Evolutionary conservation across 805 yeast species (phyloP), one percentile per base, ranked within the genome.

Genomic region (Lachancea thermotolerans): DNA sequence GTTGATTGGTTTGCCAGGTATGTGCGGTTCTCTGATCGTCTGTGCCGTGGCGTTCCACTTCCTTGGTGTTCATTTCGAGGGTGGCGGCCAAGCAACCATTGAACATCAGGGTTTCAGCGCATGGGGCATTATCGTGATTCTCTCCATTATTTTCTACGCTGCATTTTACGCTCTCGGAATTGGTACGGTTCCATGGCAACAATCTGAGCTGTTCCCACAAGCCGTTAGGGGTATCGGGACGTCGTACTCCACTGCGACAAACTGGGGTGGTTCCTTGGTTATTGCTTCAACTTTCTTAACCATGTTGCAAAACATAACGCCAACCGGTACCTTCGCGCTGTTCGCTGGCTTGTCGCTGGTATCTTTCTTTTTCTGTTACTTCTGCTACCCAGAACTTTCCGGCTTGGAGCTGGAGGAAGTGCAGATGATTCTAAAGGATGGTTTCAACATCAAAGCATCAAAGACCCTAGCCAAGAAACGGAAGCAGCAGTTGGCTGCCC

Each of bases 111-210:
- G 79, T 5, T 79, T 82, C 44, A 68, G 79, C 25, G 81, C 88
- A 2, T 90, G 97, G 96, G 95, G 96, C 16, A 78, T 85, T 50
- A 81, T 90, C 12, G 79, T 91, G 44, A 83, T 93, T 51, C 73
- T 89, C 33, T 81, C 88, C 43, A 89, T 90, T 86, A 87, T 91
- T 51, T 64, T 79, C 35, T 93, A 73, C 60, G 96, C 90, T 38
- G 96, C 95, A 2, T 80, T 83, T 44, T 91, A 90, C 63, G 96
- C 97, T 40, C 71, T 87, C 53, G 98, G 98, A 54, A 86, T 90
- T 54, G 99, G 99, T 68, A 90, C 91, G 65, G 93, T 88, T 45
- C 97, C 98, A 46, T 91, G 99, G 99, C 96, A 91, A 62, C 97
- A 93, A 62, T 84, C 91, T 46, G 99, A 91, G 67, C 71, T 91